phyloP scores from a whole-genome alignment of 192 early-diverging fungal genomes.

The Coemansia sp. region DNA sequence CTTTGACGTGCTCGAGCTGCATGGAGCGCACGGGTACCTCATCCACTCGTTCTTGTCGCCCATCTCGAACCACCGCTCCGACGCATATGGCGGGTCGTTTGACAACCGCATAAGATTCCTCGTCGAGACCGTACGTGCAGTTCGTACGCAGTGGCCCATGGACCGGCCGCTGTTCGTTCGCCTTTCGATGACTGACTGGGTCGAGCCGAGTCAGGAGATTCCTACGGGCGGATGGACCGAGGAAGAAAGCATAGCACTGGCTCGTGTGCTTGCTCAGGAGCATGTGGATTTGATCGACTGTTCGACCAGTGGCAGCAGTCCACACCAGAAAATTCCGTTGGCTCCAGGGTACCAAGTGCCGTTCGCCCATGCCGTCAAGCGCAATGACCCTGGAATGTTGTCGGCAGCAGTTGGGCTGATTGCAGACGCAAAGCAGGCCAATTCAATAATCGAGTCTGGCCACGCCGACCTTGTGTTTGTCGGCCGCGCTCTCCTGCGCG shows the following conservation, averaged over 20 bases:
- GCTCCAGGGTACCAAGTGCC: conserved; percentile 67
- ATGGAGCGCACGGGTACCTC: conserved; percentile 90
- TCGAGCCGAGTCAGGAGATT: conserved; percentile 41
- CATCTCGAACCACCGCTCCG: conserved; percentile 81
- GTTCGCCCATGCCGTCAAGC: conserved; percentile 64
- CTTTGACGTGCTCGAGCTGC: conserved; percentile 89
- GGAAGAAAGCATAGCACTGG: conserved; percentile 70
- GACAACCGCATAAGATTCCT: conserved; percentile 83
- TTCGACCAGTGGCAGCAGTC: conserved; percentile 73
- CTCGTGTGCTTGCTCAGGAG: conserved; percentile 54
- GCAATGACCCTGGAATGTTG: conserved; percentile 57
- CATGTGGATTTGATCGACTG: conserved; percentile 89
- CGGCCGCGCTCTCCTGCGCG: conserved; percentile 68
- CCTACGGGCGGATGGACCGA: conserved; percentile 66
- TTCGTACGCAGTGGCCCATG: conserved; percentile 72
- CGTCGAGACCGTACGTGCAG: conserved; percentile 63
- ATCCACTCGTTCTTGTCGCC: conserved; percentile 78
- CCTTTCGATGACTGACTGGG: conserved; percentile 77
- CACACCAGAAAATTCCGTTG: conserved; percentile 56
- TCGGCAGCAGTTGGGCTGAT: conserved; percentile 75
- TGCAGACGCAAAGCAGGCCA: conserved; percentile 62
- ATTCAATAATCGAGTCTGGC: conserved; percentile 62
- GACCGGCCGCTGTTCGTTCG: conserved; percentile 85
- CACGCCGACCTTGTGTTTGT: conserved; percentile 75
- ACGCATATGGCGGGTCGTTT: conserved; percentile 87